Conservation (phyloP, 768 basidiomycete species). For the Psilocybe subaeruginosa region DNA sequence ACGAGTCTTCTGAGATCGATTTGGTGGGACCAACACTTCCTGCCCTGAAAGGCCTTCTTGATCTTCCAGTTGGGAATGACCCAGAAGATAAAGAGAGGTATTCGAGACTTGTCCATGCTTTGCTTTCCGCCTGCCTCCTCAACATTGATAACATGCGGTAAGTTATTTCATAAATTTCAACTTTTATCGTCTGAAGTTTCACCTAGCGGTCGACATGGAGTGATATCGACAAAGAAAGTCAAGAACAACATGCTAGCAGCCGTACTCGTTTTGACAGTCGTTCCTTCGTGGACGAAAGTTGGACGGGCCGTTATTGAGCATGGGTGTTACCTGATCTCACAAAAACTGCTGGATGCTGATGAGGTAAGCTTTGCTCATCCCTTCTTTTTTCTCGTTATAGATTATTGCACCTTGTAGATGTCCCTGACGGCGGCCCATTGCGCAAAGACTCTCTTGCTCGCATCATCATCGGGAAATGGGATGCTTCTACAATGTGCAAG, state of each 20-base stretch:
- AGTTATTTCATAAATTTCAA: conserved; percentile 21
- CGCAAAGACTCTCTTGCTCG: conserved; percentile 77
- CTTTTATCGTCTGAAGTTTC: neutral
- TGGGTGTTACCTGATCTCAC: conserved; percentile 80
- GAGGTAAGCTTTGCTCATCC: conserved; percentile 50
- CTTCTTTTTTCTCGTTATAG: neutral
- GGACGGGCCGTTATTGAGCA: conserved; percentile 82
- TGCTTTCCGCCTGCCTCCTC: conserved; percentile 83
- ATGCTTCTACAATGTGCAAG: conserved; percentile 73
- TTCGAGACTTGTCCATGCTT: conserved; percentile 67
- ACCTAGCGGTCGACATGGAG: conserved; percentile 76
- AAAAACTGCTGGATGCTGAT: conserved; percentile 70
- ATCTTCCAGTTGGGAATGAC: conserved; percentile 45
- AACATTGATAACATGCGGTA: conserved; percentile 94
- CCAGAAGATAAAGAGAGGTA: conserved; percentile 54
- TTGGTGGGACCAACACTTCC: conserved; percentile 81
- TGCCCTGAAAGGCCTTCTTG: conserved; percentile 75
- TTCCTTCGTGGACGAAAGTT: conserved; percentile 68
- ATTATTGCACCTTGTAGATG: conserved; percentile 44
- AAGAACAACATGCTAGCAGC: conserved; percentile 89
- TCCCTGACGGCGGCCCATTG: conserved; percentile 90
- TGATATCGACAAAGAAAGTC: conserved; percentile 78
- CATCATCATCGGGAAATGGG: conserved; percentile 67
- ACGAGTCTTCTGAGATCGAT: conserved; percentile 81
- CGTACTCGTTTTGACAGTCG: conserved; percentile 81